Percentiles rank a stretch among this genome's conserved stretches.
Conservation (phyloP, 192 early-diverging fungal genomes). For the Entrophospora sp. region DNA sequence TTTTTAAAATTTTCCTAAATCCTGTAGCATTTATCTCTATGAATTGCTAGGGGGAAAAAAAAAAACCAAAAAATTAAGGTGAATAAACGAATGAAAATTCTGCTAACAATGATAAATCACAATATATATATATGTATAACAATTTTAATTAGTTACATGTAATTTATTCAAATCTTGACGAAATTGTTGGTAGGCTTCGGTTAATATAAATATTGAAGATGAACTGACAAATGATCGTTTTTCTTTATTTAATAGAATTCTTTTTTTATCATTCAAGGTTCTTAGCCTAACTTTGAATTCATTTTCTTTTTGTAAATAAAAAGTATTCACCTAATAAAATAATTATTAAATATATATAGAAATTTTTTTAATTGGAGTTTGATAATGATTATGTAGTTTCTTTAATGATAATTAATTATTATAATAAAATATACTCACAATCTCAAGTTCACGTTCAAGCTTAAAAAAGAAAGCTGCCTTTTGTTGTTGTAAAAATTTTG, state of each 20-base stretch:
- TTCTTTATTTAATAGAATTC: conserved; percentile 45
- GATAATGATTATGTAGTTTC: background rate
- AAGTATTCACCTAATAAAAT: conserved; percentile 71
- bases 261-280: conserved; percentile 74
- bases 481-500: conserved; percentile 62
- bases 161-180: conserved; percentile 91
- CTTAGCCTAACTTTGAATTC: conserved; percentile 85
- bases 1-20: conserved; percentile 98
- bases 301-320: conserved; percentile 95
- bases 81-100: too few relatives aligned
- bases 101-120: too few relatives aligned
- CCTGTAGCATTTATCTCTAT: conserved; percentile 94
- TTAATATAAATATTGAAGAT: conserved; percentile 61
- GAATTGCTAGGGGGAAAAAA: conserved; percentile 60
- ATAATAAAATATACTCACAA: conserved; percentile 43
- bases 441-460: conserved; percentile 95
- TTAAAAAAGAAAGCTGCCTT: conserved; percentile 98
- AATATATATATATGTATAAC: too few relatives aligned
- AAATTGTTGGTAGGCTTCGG: conserved; percentile 86
- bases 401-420: too few relatives aligned
- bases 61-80: background rate
- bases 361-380: background rate
- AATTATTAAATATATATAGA: background rate
- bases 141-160: conserved; percentile 71
- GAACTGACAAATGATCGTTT: conserved; percentile 37